A percentile compares a stretch with the other conserved stretches of the same genome.
Evolutionary conservation across 805 yeast genomes (phyloP).

Genomic region (Cyberlindnera suaveolens): DNA sequence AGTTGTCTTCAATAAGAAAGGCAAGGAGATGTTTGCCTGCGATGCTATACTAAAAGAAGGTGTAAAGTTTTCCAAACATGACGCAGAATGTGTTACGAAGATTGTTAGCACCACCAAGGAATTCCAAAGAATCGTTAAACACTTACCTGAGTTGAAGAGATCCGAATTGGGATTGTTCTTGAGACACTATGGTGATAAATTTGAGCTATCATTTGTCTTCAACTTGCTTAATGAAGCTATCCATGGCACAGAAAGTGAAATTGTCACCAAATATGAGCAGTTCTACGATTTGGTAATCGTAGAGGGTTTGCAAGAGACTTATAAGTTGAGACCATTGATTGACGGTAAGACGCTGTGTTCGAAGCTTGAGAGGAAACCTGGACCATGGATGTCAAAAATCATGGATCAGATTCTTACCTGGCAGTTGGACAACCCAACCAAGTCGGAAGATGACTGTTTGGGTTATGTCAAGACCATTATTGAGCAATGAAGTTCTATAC

Average conservation of each 20-base stretch:
- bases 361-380: conserved; percentile 56
- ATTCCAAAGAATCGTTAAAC: conserved; percentile 24
- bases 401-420: conserved; percentile 54
- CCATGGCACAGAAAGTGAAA: not conserved
- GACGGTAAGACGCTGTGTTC: conserved; percentile 68
- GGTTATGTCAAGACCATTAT: conserved; percentile 28
- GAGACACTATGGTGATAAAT: conserved; percentile 45
- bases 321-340: conserved; percentile 54
- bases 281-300: conserved; percentile 11
- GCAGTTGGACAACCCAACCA: conserved; percentile 73
- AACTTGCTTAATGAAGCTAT: conserved; percentile 14
- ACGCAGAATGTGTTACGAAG: conserved; percentile 43
- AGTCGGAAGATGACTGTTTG: conserved; percentile 48
- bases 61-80: conserved; percentile 53
- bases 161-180: conserved; percentile 58
- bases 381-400: conserved; percentile 74
- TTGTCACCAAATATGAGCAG: conserved; percentile 9
- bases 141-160: conserved; percentile 32
- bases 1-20: conserved; percentile 34
- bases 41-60: conserved; percentile 61
- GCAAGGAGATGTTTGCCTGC: conserved; percentile 31
- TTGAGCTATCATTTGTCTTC: conserved; percentile 37
- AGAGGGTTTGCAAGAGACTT: conserved; percentile 26
- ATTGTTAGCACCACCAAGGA: conserved; percentile 31
- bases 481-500: not conserved